These are phyloP conservation scores for Lentinus tigrinus DNA, from an alignment of 768 basidiomycete genomes.

Conservation along the genomic window DNA sequence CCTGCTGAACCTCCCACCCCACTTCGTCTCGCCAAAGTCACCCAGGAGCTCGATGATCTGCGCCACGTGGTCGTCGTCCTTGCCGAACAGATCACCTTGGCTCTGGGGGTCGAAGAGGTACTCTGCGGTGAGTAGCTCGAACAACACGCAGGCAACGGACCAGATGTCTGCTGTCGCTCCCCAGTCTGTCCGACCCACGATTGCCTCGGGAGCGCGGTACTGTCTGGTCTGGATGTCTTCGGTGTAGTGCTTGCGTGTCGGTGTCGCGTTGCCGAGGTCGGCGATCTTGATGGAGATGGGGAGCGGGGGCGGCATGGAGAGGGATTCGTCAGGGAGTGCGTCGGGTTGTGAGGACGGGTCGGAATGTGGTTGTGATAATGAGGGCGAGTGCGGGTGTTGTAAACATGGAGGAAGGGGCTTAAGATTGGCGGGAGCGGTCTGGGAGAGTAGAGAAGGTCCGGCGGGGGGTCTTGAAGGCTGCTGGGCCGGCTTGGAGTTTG, in stretches of 20 bases:
- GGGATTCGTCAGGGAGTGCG: background rate
- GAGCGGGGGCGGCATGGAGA: slow-evolving; percentile 25
- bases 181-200: slow-evolving; percentile 86
- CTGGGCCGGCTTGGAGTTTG: slow-evolving; percentile 5
- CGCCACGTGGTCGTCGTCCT: slow-evolving; percentile 95
- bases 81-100: slow-evolving; percentile 77
- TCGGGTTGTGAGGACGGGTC: background rate
- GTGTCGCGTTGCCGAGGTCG: slow-evolving; percentile 92
- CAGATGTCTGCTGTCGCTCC: slow-evolving; percentile 84
- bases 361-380: slow-evolving; percentile 9
- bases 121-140: slow-evolving; percentile 89
- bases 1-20: slow-evolving; percentile 80
- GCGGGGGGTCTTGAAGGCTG: slow-evolving; percentile 14
- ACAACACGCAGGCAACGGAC: slow-evolving; percentile 88
- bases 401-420: slow-evolving; percentile 15
- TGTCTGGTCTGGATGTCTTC: slow-evolving; percentile 97
- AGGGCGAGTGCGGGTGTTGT: slow-evolving; percentile 5
- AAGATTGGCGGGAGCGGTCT: slow-evolving; percentile 34
- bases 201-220: slow-evolving; percentile 93
- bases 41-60: slow-evolving; percentile 92
- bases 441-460: slow-evolving; percentile 36
- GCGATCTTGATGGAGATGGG: slow-evolving; percentile 89
- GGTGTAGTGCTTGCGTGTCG: slow-evolving; percentile 85
- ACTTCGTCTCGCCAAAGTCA: slow-evolving; percentile 73
- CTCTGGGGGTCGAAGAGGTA: slow-evolving; percentile 90